Conservation (phyloP, 1,284 basidiomycete species). For the Ceraceosorus bombacis region DNA sequence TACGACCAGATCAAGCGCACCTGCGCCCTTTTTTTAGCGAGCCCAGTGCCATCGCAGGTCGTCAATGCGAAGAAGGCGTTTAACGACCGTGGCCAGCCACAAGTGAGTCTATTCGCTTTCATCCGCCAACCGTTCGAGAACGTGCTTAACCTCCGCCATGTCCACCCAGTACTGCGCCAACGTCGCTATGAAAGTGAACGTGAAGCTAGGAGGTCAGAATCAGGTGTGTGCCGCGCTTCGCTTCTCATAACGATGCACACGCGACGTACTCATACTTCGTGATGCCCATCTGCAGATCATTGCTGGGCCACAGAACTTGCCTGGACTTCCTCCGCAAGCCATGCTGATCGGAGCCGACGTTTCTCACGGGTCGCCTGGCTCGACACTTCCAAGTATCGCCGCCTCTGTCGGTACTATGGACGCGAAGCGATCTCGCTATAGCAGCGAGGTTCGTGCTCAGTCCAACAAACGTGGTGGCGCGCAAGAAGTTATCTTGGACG, state of each 20-base stretch:
- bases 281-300: conserved; percentile 9
- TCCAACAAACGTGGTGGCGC: conserved; percentile 43
- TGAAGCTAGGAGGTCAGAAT: conserved; percentile 54
- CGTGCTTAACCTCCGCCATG: too few species aligned
- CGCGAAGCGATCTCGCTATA: conserved; percentile 48
- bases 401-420: conserved; percentile 51
- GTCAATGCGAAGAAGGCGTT: conserved; percentile 29
- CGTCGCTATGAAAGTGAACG: conserved; percentile 45
- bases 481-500: conserved; percentile 46
- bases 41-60: conserved; percentile 49
- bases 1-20: conserved; percentile 51
- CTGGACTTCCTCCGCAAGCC: conserved; percentile 37
- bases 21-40: conserved; percentile 40
- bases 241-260: not conserved
- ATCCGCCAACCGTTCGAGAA: too few species aligned
- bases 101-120: too few species aligned
- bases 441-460: conserved; percentile 50
- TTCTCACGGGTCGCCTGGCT: conserved; percentile 39
- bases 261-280: not conserved
- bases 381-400: conserved; percentile 52
- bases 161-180: conserved; percentile 52
- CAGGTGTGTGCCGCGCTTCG: conserved; percentile 5
- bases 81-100: conserved; percentile 28
- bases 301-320: conserved; percentile 26
- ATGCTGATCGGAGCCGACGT: conserved; percentile 52